Base-by-base conservation (phyloP, 1,284 basidiomycete genomes). In the Pseudozyma sp. region DNA sequence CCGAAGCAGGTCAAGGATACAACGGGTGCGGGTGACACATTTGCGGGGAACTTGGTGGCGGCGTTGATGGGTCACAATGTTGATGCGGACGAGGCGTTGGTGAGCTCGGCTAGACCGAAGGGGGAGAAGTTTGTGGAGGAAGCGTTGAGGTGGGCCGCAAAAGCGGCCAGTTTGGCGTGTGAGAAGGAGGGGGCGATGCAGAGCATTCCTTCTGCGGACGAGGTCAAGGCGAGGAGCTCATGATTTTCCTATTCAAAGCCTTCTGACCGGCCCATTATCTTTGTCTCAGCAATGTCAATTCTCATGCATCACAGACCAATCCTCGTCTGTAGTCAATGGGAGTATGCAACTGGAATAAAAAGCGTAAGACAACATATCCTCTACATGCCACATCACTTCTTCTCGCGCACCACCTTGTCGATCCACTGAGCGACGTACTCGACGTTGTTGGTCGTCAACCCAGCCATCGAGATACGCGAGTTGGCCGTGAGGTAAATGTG, bases 401-500 rank as follows among this genome's bases (percentile, higher is more conserved):
- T 67, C 56, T 78, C 77, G 30, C 81, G 71, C 29, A 79, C 76
- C 11, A 81, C 80, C 59, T 73, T 70, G 77, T 83, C 81, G 64
- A 83, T 83, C 78, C 81, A 82, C 24, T 55, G 56, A 13, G 81
- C 81, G 13, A 83, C 79, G 59, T 82, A 77, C 51, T 80, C 79
- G 65, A 83, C 75, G 37, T 95, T 97, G 83, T 87, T 85, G 66
- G 87, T 87, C 88, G 97, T 99, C 83, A 99, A 86, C 31, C 94
- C 97, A 16, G 92, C 91, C 91, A 94, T 93, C 79, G 90, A 93
- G 79, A 95, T 94, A 50, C 94, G 88, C 59, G 93, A 92, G 82
- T 94, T 94, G 58, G 82, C 81, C 11, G 94, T 95, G 87, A 97
- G 87, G 86, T 97, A 97, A 62, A 97, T 88, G 84, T 96, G 94